These are phyloP conservation scores for Coniferiporia sulphurascens DNA, from an alignment of 1,284 basidiomycete genomes.

Conservation along the genomic window DNA sequence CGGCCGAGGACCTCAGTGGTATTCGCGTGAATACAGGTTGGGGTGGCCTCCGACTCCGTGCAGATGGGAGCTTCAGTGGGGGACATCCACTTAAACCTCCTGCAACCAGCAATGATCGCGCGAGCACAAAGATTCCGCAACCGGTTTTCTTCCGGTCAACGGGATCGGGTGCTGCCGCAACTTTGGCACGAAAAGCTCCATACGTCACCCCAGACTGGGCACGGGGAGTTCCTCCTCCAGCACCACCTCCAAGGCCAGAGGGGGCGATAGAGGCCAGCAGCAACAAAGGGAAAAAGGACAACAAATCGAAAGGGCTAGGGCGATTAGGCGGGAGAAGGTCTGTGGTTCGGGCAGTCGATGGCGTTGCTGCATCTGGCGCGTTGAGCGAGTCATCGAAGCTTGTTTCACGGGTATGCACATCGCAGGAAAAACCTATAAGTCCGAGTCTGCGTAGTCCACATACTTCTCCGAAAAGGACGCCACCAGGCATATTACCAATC, in stretches of 20 bases:
- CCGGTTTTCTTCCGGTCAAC: slow-evolving; percentile 5
- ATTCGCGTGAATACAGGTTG: slow-evolving; percentile 13
- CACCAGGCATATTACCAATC: slow-evolving; percentile 9
- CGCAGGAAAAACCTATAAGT: background rate
- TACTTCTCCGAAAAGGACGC: background rate
- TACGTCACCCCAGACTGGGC: slow-evolving; percentile 19
- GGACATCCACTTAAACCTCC: background rate
- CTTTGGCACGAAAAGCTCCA: slow-evolving; percentile 11
- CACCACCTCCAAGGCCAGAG: slow-evolving; percentile 5
- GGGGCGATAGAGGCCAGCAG: background rate
- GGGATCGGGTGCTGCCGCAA: background rate
- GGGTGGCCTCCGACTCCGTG: slow-evolving; percentile 15
- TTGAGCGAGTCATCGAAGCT: background rate
- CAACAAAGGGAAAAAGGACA: slow-evolving; percentile 5
- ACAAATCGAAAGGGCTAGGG: slow-evolving; percentile 12
- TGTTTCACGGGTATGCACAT: background rate
- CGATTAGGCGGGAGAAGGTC: slow-evolving; percentile 11
- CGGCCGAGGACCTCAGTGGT: background rate
- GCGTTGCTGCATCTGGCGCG: background rate
- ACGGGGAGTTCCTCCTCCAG: slow-evolving; percentile 11
- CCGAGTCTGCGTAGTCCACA: background rate
- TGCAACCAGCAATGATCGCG: background rate
- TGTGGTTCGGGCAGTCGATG: background rate
- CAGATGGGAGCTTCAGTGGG: slow-evolving; percentile 7
- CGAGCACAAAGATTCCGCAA: background rate